Conservation (phyloP, 306 rosid species). For the Canavalia ensiformis region DNA sequence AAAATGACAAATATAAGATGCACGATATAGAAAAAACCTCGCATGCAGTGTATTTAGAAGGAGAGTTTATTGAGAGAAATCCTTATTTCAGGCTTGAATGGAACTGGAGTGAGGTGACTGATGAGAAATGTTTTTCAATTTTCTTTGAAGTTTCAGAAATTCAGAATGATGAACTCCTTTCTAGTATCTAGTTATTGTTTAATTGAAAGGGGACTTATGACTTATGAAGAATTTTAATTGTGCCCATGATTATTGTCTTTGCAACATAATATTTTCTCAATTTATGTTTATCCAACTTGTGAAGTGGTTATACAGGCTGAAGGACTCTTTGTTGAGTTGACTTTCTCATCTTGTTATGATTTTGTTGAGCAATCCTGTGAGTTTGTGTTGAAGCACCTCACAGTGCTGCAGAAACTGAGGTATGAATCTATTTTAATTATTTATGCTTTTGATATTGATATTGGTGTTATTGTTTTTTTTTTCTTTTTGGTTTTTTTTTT, state of each 20-base stretch:
- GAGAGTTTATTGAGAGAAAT: neutral
- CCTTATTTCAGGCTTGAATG: neutral
- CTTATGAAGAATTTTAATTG: conserved; percentile 3
- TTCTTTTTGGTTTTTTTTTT: neutral
- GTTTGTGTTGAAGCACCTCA: conserved; percentile 74
- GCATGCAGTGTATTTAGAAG: neutral
- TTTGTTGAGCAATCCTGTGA: conserved; percentile 84
- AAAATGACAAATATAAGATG: neutral
- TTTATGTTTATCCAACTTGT: conserved; percentile 28
- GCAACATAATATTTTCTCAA: neutral
- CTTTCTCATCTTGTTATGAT: conserved; percentile 81
- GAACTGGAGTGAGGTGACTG: conserved; percentile 9
- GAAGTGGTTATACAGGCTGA: conserved; percentile 80
- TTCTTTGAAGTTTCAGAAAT: neutral
- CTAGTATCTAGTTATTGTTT: conserved; percentile 21
- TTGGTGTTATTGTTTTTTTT: neutral
- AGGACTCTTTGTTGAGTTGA: conserved; percentile 84
- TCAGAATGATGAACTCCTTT: conserved; percentile 13
- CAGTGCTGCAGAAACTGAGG: conserved; percentile 83
- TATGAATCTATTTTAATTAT: conserved; percentile 44
- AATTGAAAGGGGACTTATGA: conserved; percentile 5
- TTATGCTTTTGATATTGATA: conserved; percentile 25
- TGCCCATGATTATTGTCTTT: conserved; percentile 18
- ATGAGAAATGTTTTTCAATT: neutral
- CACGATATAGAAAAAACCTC: neutral